A percentile compares a stretch with the other conserved stretches of the same genome.
These are phyloP conservation scores for Canariomyces notabilis DNA, from an alignment of 2,329 filamentous ascomycete species.

Conservation along the genomic window DNA sequence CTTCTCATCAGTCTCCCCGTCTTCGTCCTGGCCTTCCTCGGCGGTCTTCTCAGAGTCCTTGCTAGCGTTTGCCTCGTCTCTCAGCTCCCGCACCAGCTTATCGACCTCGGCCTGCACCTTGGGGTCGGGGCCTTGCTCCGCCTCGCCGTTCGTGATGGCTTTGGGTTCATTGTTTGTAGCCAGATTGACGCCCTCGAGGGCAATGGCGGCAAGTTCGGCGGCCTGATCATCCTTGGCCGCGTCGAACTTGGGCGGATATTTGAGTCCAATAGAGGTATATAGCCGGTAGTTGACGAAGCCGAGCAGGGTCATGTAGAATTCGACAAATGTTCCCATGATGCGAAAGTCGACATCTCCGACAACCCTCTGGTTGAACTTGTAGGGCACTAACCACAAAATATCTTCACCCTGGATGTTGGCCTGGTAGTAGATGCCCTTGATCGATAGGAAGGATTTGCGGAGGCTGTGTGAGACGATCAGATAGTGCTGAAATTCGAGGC, in stretches of 20 bases:
- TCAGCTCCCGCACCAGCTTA: slow-evolving; percentile 64
- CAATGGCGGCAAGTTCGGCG: slow-evolving; percentile 86
- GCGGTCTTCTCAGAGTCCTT: slow-evolving; percentile 37
- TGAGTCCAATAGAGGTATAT: slow-evolving; percentile 84
- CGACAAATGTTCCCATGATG: slow-evolving; percentile 98
- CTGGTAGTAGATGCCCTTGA: slow-evolving; percentile 99
- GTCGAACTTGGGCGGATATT: slow-evolving; percentile 95
- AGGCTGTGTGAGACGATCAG: slow-evolving; percentile 87
- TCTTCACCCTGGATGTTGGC: slow-evolving; percentile 96
- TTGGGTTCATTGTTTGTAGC: slow-evolving; percentile 50
- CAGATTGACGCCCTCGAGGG: slow-evolving; percentile 69
- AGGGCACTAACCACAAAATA: slow-evolving; percentile 93
- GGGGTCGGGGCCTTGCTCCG: slow-evolving; percentile 53
- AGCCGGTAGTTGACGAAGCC: slow-evolving; percentile 95
- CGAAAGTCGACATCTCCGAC: slow-evolving; percentile 94
- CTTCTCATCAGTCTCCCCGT: slow-evolving; percentile 43
- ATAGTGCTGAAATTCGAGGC: slow-evolving; percentile 96
- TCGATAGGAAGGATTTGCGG: slow-evolving; percentile 93
- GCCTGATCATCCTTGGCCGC: slow-evolving; percentile 79
- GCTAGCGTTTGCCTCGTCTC: slow-evolving; percentile 42
- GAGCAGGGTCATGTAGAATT: slow-evolving; percentile 95
- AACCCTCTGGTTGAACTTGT: slow-evolving; percentile 94
- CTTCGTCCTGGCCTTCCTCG: slow-evolving; percentile 36
- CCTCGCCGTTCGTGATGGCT: slow-evolving; percentile 46
- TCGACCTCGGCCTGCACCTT: slow-evolving; percentile 62